Evolutionary conservation across 352 stramenopile species (phyloP).

Genomic region (Pythium dissimile): DNA sequence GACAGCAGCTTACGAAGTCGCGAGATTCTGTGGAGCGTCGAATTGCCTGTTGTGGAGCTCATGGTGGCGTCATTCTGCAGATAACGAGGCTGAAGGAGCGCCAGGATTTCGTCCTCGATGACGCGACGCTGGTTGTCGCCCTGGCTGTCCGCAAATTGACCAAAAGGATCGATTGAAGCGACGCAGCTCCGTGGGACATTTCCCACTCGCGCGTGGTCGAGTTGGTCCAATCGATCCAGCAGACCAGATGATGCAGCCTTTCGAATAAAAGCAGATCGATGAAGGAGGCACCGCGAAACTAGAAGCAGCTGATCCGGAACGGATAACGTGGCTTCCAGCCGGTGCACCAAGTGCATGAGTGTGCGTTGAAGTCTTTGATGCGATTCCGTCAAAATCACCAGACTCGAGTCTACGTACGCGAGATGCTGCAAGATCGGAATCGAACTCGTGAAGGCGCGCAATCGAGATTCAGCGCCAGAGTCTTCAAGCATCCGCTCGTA

Average conservation of each 20-base stretch:
- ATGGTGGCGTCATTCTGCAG: background rate
- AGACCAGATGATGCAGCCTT: constrained; percentile 6
- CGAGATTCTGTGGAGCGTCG: constrained; percentile 4
- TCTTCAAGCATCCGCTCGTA: background rate
- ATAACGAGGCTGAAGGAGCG: background rate
- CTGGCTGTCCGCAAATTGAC: background rate
- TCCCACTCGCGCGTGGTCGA: background rate
- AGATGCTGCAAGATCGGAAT: constrained; percentile 5
- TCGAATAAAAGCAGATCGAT: constrained; percentile 7
- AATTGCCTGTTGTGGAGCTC: background rate
- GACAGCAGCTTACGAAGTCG: constrained; percentile 9
- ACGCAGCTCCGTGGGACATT: background rate
- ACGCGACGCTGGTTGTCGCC: background rate
- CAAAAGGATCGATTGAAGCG: constrained; percentile 2
- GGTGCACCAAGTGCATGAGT: background rate
- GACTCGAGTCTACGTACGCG: constrained; percentile 1
- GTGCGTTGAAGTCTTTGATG: constrained; percentile 5
- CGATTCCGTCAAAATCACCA: background rate
- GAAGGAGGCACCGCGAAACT: background rate
- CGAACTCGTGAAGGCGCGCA: background rate
- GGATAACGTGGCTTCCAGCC: background rate
- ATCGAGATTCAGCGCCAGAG: background rate
- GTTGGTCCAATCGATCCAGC: constrained; percentile 1
- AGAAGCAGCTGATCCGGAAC: background rate
- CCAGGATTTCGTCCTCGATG: constrained; percentile 18